Base-by-base conservation (phyloP, 1,139 yeast species). In the Geotrichum restrictum region DNA sequence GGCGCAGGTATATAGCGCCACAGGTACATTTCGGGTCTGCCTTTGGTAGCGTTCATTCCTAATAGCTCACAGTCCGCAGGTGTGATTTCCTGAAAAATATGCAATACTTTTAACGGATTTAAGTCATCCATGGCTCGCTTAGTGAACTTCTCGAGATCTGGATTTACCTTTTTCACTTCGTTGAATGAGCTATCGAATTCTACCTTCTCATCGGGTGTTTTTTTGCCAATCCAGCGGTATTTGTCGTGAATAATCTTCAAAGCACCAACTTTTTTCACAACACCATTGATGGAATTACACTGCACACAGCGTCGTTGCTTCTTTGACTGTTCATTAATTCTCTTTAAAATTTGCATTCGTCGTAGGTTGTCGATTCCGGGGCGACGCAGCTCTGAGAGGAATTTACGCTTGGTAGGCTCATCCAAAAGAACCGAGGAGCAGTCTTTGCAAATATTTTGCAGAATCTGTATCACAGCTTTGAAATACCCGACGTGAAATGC, bases 1-100 rank as follows among this genome's bases (percentile, higher is more conserved):
- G 99, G 98, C 0, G 98, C 98, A 0, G 98, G 98, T 52, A 94
- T 77, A 67, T 91, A 94, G 64, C 96, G 79, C 99, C 98, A 94
- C 45, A 94, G 81, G 68, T 91, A 93, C 80, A 86, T 88, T 69
- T 93, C 98, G 1, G 98, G 98, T 59, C 98, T 78, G 39, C 98
- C 97, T 60, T 82, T 78, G 3, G 87, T 77, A 1, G 97, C 81
- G 66, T 93, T 95, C 59, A 94, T 82, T 49, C 98, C 99, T 39
- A 94, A 73, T 34, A 94, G 75, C 68, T 91, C 98, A 72, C 97
- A 91, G 64, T 94, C 98, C 40, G 81, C 78, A 0, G 97, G 91
- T 24, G 80, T 71, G 45, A 94, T 83, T 64, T 85, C 94, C 65
- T 88, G 87, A 74, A 94, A 93, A 56, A 94, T 72, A 60, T 88